Evolutionary conservation across 1,139 yeast species (phyloP).

Genomic region (Candida glucosophila): DNA sequence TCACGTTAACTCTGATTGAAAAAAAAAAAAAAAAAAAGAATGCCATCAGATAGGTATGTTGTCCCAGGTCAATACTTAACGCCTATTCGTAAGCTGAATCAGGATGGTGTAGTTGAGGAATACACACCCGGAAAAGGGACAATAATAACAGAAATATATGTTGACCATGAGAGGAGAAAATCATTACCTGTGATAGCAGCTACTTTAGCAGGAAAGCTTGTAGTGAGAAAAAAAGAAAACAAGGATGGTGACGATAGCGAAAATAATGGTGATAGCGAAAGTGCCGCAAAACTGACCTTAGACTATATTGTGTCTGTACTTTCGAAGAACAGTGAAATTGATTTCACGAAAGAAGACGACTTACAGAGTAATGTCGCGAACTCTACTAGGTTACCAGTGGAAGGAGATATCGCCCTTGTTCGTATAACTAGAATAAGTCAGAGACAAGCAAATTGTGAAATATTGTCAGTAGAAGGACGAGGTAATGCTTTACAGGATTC

Average conservation of each 20-base stretch:
- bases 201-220: slow-evolving; percentile 57
- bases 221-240: slow-evolving; percentile 15
- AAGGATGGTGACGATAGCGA: slow-evolving; percentile 11
- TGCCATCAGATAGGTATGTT: slow-evolving; percentile 25
- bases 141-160: slow-evolving; percentile 22
- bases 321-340: slow-evolving; percentile 20
- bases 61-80: slow-evolving; percentile 69
- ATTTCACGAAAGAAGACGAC: slow-evolving; percentile 8
- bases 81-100: slow-evolving; percentile 24
- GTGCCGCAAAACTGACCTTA: too few relatives aligned
- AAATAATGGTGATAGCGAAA: slow-evolving; percentile 5
- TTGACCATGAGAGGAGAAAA: slow-evolving; percentile 15
- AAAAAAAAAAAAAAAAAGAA: too few relatives aligned
- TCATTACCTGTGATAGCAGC: slow-evolving; percentile 49
- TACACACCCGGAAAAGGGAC: slow-evolving; percentile 34
- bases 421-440: slow-evolving; percentile 58
- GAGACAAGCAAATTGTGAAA: slow-evolving; percentile 76
- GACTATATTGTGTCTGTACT: slow-evolving; percentile 22
- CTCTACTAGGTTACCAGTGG: slow-evolving; percentile 66
- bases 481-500: slow-evolving; percentile 54
- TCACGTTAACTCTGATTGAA: too few relatives aligned
- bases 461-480: slow-evolving; percentile 65
- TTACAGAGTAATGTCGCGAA: not conserved
- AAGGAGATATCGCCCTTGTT: slow-evolving; percentile 76
- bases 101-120: slow-evolving; percentile 11